Percentiles rank a stretch among this genome's conserved stretches.
These are phyloP conservation scores for Saururus chinensis DNA, from an alignment of 164 flowering plant species.

Conservation along the genomic window DNA sequence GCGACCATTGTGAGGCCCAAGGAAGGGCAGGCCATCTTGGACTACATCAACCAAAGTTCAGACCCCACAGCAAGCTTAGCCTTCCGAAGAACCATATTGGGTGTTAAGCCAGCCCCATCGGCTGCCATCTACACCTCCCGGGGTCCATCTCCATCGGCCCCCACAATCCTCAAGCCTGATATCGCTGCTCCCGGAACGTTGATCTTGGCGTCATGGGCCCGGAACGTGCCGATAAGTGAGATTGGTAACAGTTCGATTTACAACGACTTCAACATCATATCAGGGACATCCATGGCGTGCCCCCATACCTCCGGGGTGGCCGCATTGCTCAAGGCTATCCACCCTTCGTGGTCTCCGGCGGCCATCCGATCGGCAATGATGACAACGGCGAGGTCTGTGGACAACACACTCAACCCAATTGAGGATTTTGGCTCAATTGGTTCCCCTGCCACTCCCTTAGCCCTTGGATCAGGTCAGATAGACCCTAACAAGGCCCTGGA, in stretches of 20 bases:
- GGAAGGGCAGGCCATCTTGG: conserved; percentile 17
- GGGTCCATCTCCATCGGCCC: too few species aligned
- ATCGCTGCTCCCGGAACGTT: conserved; percentile 28
- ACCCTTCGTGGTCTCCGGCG: too few species aligned
- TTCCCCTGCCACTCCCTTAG: conserved; percentile 19
- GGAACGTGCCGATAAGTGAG: neutral
- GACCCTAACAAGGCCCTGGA: conserved; percentile 36
- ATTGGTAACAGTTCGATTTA: conserved; percentile 6
- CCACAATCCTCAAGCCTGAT: conserved; percentile 17
- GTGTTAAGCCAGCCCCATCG: too few species aligned
- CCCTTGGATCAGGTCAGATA: conserved; percentile 33
- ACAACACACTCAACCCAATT: conserved; percentile 16
- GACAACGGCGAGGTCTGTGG: conserved; percentile 22
- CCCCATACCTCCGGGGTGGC: too few species aligned
- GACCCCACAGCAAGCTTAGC: conserved; percentile 18
- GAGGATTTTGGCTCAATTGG: conserved; percentile 3
- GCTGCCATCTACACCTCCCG: too few species aligned
- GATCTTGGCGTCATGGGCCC: conserved; percentile 36
- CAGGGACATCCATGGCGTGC: too few species aligned
- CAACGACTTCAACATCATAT: too few species aligned
- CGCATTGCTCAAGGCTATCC: too few species aligned
- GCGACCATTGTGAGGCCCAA: too few species aligned
- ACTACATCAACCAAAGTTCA: conserved; percentile 15
- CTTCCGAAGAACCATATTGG: too few species aligned
- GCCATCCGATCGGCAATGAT: conserved; percentile 35